Conservation (phyloP, 768 basidiomycete genomes). For the Suillus decipiens region DNA sequence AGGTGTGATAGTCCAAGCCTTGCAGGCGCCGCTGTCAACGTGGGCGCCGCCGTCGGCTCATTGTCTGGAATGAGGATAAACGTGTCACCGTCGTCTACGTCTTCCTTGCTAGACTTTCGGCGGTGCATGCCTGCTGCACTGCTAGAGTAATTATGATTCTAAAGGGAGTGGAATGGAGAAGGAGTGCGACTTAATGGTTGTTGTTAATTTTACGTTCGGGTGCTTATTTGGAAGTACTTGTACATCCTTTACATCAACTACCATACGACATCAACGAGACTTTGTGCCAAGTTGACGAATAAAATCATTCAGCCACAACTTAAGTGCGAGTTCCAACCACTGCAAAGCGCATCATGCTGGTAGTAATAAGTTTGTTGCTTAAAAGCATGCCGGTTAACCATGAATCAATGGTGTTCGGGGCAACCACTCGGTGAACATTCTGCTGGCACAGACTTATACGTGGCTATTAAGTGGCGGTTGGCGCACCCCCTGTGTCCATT, state of each 20-base stretch:
- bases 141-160: neutral
- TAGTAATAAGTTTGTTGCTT: too few species aligned
- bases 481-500: too few species aligned
- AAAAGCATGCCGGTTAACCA: too few species aligned
- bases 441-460: too few species aligned
- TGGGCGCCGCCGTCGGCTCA: slow-evolving; percentile 11
- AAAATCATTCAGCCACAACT: neutral
- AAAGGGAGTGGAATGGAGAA: slow-evolving; percentile 7
- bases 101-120: slow-evolving; percentile 48
- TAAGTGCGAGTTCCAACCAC: neutral
- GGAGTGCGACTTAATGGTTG: slow-evolving; percentile 3
- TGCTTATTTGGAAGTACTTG: neutral
- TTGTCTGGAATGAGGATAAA: neutral
- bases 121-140: slow-evolving; percentile 34
- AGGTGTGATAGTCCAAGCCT: slow-evolving; percentile 24
- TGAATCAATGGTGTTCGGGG: too few species aligned
- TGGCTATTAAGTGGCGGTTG: too few species aligned
- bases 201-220: neutral
- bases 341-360: too few species aligned
- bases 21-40: slow-evolving; percentile 20
- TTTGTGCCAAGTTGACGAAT: too few species aligned
- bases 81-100: slow-evolving; percentile 28
- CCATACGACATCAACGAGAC: neutral
- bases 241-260: neutral
- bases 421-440: too few species aligned